phyloP scores from a whole-genome alignment of 805 yeast species.

The Candida germanica region DNA sequence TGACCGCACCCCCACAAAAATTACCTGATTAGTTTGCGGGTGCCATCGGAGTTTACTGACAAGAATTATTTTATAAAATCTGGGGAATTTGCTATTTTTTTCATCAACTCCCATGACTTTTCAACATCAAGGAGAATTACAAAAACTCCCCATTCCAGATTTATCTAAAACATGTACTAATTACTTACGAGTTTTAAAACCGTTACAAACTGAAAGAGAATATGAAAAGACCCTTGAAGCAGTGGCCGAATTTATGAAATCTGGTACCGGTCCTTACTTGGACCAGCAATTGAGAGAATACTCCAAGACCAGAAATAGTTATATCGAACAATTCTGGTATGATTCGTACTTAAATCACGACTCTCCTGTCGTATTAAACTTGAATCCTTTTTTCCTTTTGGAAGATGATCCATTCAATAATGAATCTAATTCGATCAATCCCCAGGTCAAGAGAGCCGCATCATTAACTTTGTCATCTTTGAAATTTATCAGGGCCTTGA shows the following conservation, averaged over 20 bases:
- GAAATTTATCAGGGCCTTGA: constrained; percentile 74
- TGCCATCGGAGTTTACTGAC: constrained; percentile 6
- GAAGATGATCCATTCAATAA: constrained; percentile 88
- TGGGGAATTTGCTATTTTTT: no score
- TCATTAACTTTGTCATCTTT: constrained; percentile 72
- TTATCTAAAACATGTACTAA: constrained; percentile 61
- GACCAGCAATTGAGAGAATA: constrained; percentile 65
- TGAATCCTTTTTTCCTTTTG: constrained; percentile 84
- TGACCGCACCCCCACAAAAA: constrained; percentile 11
- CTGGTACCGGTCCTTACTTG: constrained; percentile 50
- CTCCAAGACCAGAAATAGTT: constrained; percentile 63
- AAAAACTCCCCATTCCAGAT: constrained; percentile 78
- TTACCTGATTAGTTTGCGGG: constrained; percentile 5
- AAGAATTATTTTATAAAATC: background rate
- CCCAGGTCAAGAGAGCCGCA: constrained; percentile 79
- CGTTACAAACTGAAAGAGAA: constrained; percentile 77
- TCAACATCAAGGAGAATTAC: constrained; percentile 54
- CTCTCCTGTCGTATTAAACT: constrained; percentile 85
- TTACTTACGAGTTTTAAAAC: constrained; percentile 67
- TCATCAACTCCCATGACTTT: no score
- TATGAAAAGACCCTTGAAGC: constrained; percentile 59
- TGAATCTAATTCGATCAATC: constrained; percentile 41
- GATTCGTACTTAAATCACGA: constrained; percentile 86
- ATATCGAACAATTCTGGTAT: constrained; percentile 93
- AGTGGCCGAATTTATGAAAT: constrained; percentile 52